These are phyloP conservation scores for Arthroderma sp. DNA, from an alignment of 2,329 filamentous ascomycete genomes.

Conservation along the genomic window DNA sequence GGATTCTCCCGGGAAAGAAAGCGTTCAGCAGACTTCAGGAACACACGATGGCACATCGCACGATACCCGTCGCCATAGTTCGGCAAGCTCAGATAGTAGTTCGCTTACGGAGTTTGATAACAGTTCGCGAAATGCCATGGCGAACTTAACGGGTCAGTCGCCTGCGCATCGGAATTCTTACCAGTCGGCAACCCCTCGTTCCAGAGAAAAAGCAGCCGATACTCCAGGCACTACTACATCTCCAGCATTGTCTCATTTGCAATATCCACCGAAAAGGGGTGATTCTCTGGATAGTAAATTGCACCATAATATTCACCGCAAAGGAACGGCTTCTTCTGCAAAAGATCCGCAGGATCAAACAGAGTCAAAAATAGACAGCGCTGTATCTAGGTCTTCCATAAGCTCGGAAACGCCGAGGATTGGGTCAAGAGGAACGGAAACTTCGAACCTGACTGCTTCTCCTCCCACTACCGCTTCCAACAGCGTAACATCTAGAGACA, in stretches of 20 bases:
- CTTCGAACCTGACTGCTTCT: slow-evolving; percentile 6
- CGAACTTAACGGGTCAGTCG: too few relatives aligned
- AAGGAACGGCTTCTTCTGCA: slow-evolving; percentile 40
- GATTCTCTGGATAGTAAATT: slow-evolving; percentile 45
- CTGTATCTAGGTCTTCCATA: background rate
- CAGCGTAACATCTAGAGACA: background rate
- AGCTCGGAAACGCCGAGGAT: background rate
- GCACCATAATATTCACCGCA: slow-evolving; percentile 46
- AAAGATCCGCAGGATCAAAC: slow-evolving; percentile 11
- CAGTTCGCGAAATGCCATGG: too few relatives aligned
- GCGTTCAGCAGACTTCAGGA: too few relatives aligned
- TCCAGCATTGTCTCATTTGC: slow-evolving; percentile 14
- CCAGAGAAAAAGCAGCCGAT: background rate
- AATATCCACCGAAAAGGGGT: slow-evolving; percentile 40
- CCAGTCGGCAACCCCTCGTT: too few relatives aligned
- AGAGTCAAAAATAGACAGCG: slow-evolving; percentile 7
- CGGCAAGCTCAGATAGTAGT: too few relatives aligned
- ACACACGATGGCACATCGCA: too few relatives aligned
- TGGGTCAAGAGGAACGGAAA: slow-evolving; percentile 3
- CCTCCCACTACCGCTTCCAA: slow-evolving; percentile 6
- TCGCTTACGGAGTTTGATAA: too few relatives aligned
- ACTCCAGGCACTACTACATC: slow-evolving; percentile 1
- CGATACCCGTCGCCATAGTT: too few relatives aligned
- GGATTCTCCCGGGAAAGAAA: too few relatives aligned
- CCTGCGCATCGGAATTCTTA: too few relatives aligned